Evolutionary conservation across 78 protist species (phyloP).

Genomic region (Cyanophora paradoxa): DNA sequence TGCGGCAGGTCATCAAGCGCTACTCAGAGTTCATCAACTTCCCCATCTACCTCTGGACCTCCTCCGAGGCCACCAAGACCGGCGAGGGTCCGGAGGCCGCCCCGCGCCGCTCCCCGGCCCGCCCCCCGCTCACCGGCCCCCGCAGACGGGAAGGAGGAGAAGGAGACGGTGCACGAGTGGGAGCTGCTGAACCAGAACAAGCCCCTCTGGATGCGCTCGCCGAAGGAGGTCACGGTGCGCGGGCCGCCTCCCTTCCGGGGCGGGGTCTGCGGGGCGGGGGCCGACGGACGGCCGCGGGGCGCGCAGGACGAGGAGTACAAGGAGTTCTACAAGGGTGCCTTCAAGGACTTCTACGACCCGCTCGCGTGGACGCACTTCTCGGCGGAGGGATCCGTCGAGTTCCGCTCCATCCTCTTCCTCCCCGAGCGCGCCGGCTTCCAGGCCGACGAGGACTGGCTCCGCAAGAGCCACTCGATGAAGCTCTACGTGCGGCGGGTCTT

Average conservation of each 20-base stretch:
- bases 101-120: too few species aligned
- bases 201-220: constrained; percentile 92
- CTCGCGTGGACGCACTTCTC: constrained; percentile 71
- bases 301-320: constrained; percentile 25
- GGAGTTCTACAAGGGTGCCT: constrained; percentile 80
- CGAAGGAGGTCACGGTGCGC: constrained; percentile 67
- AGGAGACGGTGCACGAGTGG: constrained; percentile 57
- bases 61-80: too few species aligned
- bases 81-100: too few species aligned
- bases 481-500: constrained; percentile 91
- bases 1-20: constrained; percentile 56
- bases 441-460: constrained; percentile 36
- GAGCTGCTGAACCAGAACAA: constrained; percentile 76
- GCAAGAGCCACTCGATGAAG: constrained; percentile 55
- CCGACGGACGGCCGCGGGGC: too few species aligned
- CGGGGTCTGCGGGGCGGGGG: too few species aligned
- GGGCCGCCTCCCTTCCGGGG: too few species aligned
- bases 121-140: too few species aligned
- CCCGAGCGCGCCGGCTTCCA: constrained; percentile 68
- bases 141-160: constrained; percentile 55
- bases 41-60: constrained; percentile 85
- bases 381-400: constrained; percentile 75
- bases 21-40: constrained; percentile 84
- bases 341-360: constrained; percentile 53
- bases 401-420: constrained; percentile 82